These are phyloP conservation scores for Biscogniauxia mediterranea DNA, from an alignment of 2,329 filamentous ascomycete genomes.

Conservation along the genomic window DNA sequence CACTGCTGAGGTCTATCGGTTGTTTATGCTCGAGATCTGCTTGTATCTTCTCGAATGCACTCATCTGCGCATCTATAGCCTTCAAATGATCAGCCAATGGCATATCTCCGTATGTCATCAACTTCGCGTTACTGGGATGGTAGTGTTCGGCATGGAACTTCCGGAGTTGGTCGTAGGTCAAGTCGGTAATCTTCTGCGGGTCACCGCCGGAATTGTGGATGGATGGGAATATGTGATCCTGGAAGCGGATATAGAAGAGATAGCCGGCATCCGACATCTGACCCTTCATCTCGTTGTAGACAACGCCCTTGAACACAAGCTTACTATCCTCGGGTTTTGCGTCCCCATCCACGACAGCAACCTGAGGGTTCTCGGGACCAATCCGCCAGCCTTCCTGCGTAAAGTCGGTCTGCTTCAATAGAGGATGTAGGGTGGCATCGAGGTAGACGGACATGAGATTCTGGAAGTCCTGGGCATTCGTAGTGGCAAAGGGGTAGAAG, in stretches of 20 bases:
- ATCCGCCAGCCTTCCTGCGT: conserved; percentile 94
- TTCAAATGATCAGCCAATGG: conserved; percentile 76
- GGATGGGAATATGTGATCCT: conserved; percentile 89
- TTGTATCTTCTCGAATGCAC: conserved; percentile 67
- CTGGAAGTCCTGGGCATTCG: conserved; percentile 90
- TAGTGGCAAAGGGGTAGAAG: conserved; percentile 96
- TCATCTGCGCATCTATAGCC: conserved; percentile 73
- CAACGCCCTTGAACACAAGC: conserved; percentile 93
- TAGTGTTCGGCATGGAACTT: conserved; percentile 92
- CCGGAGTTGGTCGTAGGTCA: conserved; percentile 86
- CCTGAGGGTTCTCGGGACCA: conserved; percentile 81
- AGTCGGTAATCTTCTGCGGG: conserved; percentile 90
- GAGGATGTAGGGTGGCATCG: conserved; percentile 85
- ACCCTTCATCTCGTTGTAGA: conserved; percentile 99
- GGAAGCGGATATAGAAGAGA: conserved; percentile 91
- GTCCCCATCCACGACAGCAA: conserved; percentile 43
- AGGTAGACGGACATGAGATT: conserved; percentile 97
- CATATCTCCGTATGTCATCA: conserved; percentile 95
- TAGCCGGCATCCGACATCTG: conserved; percentile 98
- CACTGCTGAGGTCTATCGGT: conserved; percentile 68
- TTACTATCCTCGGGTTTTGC: conserved; percentile 58
- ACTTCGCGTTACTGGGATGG: conserved; percentile 94
- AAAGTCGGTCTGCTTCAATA: conserved; percentile 89
- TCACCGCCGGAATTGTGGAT: conserved; percentile 98
- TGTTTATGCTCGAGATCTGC: conserved; percentile 72